These are phyloP conservation scores for Penicillium silybi DNA, from an alignment of 495 filamentous ascomycete species.

Conservation along the genomic window DNA sequence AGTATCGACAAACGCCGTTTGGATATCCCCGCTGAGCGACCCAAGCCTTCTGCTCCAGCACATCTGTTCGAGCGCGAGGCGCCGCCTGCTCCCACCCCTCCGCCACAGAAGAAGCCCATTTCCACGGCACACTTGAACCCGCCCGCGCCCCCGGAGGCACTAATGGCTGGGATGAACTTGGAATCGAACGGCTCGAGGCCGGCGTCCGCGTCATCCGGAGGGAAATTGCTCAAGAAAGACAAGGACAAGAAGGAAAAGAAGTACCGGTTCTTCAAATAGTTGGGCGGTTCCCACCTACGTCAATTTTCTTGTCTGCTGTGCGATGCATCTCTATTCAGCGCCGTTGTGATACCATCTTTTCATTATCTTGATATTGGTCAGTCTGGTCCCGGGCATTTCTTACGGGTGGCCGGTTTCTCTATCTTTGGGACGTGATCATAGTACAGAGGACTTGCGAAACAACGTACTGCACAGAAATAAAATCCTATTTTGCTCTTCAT, in stretches of 20 bases:
- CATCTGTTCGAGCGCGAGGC: conserved; percentile 82
- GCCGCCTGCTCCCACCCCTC: conserved; percentile 39
- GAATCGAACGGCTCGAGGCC: conserved; percentile 34
- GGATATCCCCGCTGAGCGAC: conserved; percentile 75
- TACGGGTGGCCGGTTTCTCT: neutral
- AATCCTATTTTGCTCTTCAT: neutral
- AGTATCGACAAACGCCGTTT: conserved; percentile 68
- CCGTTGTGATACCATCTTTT: conserved; percentile 40
- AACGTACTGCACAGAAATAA: neutral
- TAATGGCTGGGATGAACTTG: conserved; percentile 49
- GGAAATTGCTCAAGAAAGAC: conserved; percentile 40
- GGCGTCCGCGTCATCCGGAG: conserved; percentile 17
- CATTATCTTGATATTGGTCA: conserved; percentile 10
- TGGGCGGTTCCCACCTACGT: neutral
- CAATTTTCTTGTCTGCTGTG: conserved; percentile 2
- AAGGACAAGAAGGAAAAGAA: conserved; percentile 61
- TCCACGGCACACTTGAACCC: conserved; percentile 25
- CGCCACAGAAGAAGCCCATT: conserved; percentile 33
- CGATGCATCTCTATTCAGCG: conserved; percentile 21
- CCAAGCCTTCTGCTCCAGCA: conserved; percentile 73
- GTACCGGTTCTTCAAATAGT: conserved; percentile 68
- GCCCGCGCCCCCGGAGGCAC: conserved; percentile 50
- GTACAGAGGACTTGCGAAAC: neutral
- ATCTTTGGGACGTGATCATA: neutral
- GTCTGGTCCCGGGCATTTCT: conserved; percentile 14